These are phyloP conservation scores for Monosporozyma siamensis DNA, from an alignment of 805 yeast genomes.

Conservation along the genomic window DNA sequence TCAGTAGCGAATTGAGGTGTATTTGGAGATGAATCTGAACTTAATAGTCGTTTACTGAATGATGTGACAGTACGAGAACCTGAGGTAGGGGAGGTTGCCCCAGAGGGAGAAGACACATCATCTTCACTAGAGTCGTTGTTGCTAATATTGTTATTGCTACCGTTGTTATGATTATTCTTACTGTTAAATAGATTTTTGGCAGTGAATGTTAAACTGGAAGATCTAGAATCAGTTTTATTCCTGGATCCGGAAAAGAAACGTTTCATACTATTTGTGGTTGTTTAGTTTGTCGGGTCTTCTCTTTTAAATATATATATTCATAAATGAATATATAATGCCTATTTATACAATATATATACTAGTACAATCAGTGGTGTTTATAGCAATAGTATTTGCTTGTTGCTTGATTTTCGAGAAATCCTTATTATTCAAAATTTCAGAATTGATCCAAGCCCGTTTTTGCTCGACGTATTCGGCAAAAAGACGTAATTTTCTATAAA, in stretches of 20 bases:
- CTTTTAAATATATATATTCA: background rate
- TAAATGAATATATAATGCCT: too few relatives aligned
- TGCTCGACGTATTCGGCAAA: too few relatives aligned
- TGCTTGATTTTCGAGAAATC: too few relatives aligned
- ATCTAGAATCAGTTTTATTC: constrained; percentile 1
- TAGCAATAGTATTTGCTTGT: too few relatives aligned
- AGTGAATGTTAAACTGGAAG: background rate
- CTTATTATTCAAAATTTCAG: too few relatives aligned
- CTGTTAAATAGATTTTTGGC: background rate
- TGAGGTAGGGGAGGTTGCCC: background rate
- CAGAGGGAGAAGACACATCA: background rate
- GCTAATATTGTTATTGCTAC: background rate
- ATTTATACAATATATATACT: too few relatives aligned
- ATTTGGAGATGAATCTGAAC: constrained; percentile 8
- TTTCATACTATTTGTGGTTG: constrained; percentile 13
- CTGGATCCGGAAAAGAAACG: constrained; percentile 23
- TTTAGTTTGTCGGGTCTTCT: background rate
- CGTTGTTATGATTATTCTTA: background rate
- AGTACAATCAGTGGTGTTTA: too few relatives aligned
- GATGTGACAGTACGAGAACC: constrained; percentile 3
- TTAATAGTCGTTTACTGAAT: constrained; percentile 6
- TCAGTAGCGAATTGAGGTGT: constrained; percentile 4
- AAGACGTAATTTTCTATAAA: too few relatives aligned
- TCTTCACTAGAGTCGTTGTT: background rate
- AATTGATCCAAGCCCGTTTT: too few relatives aligned